phyloP scores from a whole-genome alignment of 345 rosid species.

The Triadica sebifera region DNA sequence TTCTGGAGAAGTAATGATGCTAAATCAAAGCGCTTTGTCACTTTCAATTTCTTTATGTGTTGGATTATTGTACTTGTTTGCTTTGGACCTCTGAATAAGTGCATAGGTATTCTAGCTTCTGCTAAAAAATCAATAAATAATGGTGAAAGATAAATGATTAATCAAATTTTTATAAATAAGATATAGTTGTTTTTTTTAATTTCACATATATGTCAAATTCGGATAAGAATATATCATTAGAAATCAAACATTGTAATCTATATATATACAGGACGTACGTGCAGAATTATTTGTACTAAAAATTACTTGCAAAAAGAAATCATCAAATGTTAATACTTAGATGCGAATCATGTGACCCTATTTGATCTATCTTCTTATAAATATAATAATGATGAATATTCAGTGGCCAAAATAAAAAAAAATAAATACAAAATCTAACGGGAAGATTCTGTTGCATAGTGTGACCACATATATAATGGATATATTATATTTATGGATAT shows the following conservation, averaged over 20 bases:
- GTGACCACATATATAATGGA: not conserved
- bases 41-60: conserved; percentile 30
- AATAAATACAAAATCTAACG: not conserved
- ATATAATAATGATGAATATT: conserved; percentile 1
- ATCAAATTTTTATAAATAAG: no score
- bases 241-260: no score
- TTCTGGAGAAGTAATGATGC: conserved; percentile 38
- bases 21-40: conserved; percentile 42
- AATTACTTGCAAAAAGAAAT: no score
- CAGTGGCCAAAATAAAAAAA: conserved; percentile 5
- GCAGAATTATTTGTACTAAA: no score
- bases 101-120: conserved; percentile 42
- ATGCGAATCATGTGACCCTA: no score
- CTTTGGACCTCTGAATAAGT: not conserved
- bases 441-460: conserved; percentile 1
- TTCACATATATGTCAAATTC: no score
- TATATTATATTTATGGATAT: not conserved
- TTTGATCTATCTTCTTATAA: not conserved
- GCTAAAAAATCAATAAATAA: not conserved
- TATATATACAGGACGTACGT: no score
- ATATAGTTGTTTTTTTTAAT: no score
- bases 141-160: not conserved
- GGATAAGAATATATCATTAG: no score
- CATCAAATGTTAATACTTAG: no score
- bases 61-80: conserved; percentile 26